Percentiles rank a stretch among this genome's conserved stretches.
phyloP scores from a whole-genome alignment of 768 basidiomycete species.

The Cystobasidium tubakii region DNA sequence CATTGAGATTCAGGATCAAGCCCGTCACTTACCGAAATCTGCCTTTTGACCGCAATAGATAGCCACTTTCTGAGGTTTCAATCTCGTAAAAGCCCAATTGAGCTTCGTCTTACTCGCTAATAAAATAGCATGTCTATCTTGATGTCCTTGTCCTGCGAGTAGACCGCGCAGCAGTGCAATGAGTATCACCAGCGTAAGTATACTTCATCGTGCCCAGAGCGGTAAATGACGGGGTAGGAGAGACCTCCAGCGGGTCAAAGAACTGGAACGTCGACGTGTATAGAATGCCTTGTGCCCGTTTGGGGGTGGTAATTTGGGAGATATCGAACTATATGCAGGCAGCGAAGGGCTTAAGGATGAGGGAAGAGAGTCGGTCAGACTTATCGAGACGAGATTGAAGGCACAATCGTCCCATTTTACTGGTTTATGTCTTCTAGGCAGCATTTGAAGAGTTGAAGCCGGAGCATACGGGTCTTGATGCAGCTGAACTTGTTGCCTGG shows the following conservation, averaged over 20 bases:
- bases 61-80: conserved; percentile 7
- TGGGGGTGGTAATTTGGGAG: not conserved
- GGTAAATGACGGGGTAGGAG: not conserved
- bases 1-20: too few species aligned
- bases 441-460: not conserved
- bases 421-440: not conserved
- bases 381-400: not conserved
- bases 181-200: not conserved
- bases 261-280: not conserved
- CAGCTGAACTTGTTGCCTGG: too few species aligned
- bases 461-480: not conserved
- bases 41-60: not conserved
- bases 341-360: not conserved
- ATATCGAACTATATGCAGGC: not conserved
- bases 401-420: not conserved
- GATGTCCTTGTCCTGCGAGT: not conserved
- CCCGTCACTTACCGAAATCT: not conserved
- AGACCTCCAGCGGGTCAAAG: not conserved
- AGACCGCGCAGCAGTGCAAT: not conserved
- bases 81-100: not conserved
- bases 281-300: not conserved
- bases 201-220: not conserved
- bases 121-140: not conserved
- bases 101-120: not conserved
- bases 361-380: not conserved